Conservation (phyloP, 495 filamentous ascomycete genomes). For the Aspergillus haitiensis region DNA sequence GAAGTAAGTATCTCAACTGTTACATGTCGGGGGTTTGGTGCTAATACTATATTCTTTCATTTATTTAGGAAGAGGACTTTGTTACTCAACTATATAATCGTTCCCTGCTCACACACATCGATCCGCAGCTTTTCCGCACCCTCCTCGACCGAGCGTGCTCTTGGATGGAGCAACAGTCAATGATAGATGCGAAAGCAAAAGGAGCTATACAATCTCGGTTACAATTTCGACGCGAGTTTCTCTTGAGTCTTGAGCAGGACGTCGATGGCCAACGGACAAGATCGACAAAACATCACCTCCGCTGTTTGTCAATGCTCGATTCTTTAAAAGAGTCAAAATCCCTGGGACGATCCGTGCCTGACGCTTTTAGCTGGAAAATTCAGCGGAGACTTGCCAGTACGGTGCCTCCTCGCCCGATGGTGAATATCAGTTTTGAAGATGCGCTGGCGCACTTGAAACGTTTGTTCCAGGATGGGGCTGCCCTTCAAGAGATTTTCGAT, state of each 20-base stretch:
- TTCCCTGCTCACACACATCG: slow-evolving; percentile 65
- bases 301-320: slow-evolving; percentile 48
- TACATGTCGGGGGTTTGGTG: slow-evolving; percentile 4
- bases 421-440: slow-evolving; percentile 69
- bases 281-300: slow-evolving; percentile 40
- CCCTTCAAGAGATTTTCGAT: slow-evolving; percentile 65
- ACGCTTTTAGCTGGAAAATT: slow-evolving; percentile 85
- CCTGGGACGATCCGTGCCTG: slow-evolving; percentile 65
- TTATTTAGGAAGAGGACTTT: slow-evolving; percentile 86
- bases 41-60: slow-evolving; percentile 11
- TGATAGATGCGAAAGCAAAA: slow-evolving; percentile 51
- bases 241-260: slow-evolving; percentile 53
- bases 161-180: slow-evolving; percentile 50
- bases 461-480: slow-evolving; percentile 70
- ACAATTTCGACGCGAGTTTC: slow-evolving; percentile 61
- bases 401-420: slow-evolving; percentile 87
- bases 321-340: slow-evolving; percentile 55
- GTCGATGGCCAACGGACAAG: slow-evolving; percentile 40
- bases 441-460: slow-evolving; percentile 68
- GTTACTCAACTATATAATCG: slow-evolving; percentile 86
- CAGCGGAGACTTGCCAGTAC: slow-evolving; percentile 88
- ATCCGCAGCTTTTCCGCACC: slow-evolving; percentile 54
- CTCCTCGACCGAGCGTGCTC: slow-evolving; percentile 60
- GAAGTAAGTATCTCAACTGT: slow-evolving; percentile 58
- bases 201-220: slow-evolving; percentile 64